Conservation (phyloP, 768 basidiomycete species). For the Coprinellus micaceus region DNA sequence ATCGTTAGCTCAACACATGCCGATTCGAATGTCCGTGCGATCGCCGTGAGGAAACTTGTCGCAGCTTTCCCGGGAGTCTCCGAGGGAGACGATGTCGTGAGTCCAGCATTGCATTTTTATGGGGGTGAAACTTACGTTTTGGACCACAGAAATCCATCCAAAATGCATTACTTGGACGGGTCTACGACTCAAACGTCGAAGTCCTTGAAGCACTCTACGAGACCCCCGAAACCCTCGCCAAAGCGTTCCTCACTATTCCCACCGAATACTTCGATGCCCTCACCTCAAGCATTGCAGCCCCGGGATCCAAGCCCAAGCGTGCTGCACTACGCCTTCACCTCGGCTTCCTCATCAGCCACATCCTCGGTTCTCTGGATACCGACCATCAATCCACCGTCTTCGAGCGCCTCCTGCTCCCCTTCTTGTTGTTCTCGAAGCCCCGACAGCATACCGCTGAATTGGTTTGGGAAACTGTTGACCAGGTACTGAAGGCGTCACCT, state of each 20-base stretch:
- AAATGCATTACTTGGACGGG: slow-evolving; percentile 63
- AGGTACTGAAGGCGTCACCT: slow-evolving; percentile 16
- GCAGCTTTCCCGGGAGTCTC: slow-evolving; percentile 26
- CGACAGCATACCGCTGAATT: slow-evolving; percentile 59
- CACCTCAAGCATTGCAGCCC: slow-evolving; percentile 29
- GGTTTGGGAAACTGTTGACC: slow-evolving; percentile 71
- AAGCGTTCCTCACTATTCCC: slow-evolving; percentile 39
- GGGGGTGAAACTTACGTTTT: no score
- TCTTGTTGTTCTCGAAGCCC: slow-evolving; percentile 69
- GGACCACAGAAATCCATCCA: slow-evolving; percentile 47
- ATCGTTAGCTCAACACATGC: slow-evolving; percentile 58
- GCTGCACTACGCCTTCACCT: slow-evolving; percentile 52
- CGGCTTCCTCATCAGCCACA: slow-evolving; percentile 49
- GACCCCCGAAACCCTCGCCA: slow-evolving; percentile 41
- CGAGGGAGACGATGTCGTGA: slow-evolving; percentile 40
- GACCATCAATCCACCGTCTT: slow-evolving; percentile 34
- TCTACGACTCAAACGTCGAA: slow-evolving; percentile 56
- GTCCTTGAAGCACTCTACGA: slow-evolving; percentile 72
- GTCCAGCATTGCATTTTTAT: slow-evolving; percentile 10
- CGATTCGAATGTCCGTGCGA: slow-evolving; percentile 54
- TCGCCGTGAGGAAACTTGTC: slow-evolving; percentile 58
- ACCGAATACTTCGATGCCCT: slow-evolving; percentile 46
- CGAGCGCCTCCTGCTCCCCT: slow-evolving; percentile 62
- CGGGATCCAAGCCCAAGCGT: slow-evolving; percentile 46
- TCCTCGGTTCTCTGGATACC: slow-evolving; percentile 30